Evolutionary conservation across 305 asterid species (phyloP).

Genomic region (Fraxinus nigra): DNA sequence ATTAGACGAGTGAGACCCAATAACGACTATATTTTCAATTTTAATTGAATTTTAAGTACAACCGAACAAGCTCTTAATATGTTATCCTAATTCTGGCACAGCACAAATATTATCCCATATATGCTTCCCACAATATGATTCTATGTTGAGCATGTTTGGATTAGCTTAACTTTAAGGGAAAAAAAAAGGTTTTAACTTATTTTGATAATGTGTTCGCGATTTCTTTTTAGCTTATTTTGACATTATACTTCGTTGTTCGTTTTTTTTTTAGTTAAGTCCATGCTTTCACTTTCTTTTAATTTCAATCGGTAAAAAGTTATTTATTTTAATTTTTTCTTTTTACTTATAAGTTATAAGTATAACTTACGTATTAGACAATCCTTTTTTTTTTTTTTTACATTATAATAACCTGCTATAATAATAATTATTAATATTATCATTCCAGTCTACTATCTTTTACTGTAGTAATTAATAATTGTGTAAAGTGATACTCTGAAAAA

Average conservation of each 20-base stretch:
- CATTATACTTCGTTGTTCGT: not conserved
- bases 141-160: not conserved
- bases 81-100: slow-evolving; percentile 22
- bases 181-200: not conserved
- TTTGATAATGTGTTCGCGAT: not conserved
- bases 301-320: not conserved
- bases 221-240: not conserved
- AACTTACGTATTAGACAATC: no score
- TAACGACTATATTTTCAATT: no score
- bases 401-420: not conserved
- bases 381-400: no score
- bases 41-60: no score
- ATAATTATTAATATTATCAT: not conserved
- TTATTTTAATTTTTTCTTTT: no score
- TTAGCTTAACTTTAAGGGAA: not conserved
- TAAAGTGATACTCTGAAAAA: not conserved
- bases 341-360: no score
- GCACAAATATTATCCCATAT: not conserved
- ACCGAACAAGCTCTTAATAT: not conserved
- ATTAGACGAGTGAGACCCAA: no score
- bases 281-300: not conserved
- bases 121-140: not conserved
- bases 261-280: no score
- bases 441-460: not conserved
- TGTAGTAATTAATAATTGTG: not conserved